phyloP scores from a whole-genome alignment of 2,329 filamentous ascomycete species.

The Chrysoporthe cubensis region DNA sequence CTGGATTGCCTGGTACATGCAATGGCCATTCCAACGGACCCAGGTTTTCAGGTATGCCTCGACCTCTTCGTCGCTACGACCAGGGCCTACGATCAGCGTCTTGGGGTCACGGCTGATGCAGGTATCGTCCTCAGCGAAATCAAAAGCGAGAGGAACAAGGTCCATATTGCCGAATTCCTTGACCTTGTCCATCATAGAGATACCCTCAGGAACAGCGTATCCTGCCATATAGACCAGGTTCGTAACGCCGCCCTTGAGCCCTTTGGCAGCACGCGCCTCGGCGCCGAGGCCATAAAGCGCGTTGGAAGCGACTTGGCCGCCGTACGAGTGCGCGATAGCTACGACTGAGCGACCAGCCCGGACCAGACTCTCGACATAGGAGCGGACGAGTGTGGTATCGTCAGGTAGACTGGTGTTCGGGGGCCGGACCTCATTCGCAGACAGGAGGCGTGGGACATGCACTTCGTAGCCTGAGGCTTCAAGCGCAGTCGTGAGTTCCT shows the following conservation, averaged over 20 bases:
- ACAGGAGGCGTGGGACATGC: slow-evolving; percentile 30
- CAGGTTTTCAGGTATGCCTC: neutral
- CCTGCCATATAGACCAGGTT: slow-evolving; percentile 31
- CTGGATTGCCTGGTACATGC: slow-evolving; percentile 1
- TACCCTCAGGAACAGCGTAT: slow-evolving; percentile 17
- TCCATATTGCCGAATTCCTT: slow-evolving; percentile 12
- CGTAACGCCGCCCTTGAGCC: slow-evolving; percentile 32
- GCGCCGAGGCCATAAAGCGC: slow-evolving; percentile 31
- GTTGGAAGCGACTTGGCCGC: slow-evolving; percentile 36
- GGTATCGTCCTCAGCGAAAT: slow-evolving; percentile 15
- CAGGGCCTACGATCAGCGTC: slow-evolving; percentile 2
- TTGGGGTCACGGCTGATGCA: slow-evolving; percentile 10
- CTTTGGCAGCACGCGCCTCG: slow-evolving; percentile 25
- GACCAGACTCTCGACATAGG: slow-evolving; percentile 31
- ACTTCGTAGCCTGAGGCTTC: slow-evolving; percentile 30
- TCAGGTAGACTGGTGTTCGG: slow-evolving; percentile 32
- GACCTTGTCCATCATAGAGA: slow-evolving; percentile 17
- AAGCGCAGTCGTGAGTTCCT: slow-evolving; percentile 31
- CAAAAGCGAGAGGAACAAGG: slow-evolving; percentile 2
- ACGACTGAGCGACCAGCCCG: slow-evolving; percentile 30
- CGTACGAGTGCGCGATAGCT: slow-evolving; percentile 36
- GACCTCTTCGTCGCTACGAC: neutral
- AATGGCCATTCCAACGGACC: slow-evolving; percentile 11
- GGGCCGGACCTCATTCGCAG: slow-evolving; percentile 31
- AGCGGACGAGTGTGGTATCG: slow-evolving; percentile 32